phyloP scores from a whole-genome alignment of 2,329 filamentous ascomycete genomes.

The Microdochium nivale region DNA sequence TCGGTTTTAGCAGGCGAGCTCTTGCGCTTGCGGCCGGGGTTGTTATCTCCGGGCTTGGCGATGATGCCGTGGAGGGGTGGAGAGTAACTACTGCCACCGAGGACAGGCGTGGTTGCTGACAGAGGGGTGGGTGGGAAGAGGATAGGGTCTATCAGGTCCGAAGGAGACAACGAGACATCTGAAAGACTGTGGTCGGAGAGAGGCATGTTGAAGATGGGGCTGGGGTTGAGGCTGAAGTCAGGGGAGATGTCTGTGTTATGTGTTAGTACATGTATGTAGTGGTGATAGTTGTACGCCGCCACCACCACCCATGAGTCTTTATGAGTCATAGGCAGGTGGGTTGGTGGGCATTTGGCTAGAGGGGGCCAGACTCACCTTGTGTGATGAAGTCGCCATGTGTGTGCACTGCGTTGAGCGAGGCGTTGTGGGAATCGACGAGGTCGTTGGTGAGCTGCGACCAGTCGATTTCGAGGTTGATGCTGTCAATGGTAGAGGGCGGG shows the following conservation, averaged over 20 bases:
- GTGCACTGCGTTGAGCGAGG: neutral
- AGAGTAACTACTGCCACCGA: neutral
- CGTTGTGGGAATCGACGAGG: neutral
- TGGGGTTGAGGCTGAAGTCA: neutral
- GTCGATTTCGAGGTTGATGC: neutral
- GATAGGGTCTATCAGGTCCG: neutral
- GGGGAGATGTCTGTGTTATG: neutral
- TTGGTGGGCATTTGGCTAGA: too few relatives aligned
- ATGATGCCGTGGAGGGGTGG: neutral
- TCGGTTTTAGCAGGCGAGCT: slow-evolving; percentile 17
- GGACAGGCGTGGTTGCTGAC: neutral
- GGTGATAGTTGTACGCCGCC: neutral
- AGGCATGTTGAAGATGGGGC: neutral
- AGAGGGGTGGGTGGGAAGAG: neutral
- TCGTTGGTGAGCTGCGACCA: neutral
- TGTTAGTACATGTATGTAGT: neutral
- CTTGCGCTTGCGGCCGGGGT: slow-evolving; percentile 2
- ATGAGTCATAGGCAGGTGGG: neutral
- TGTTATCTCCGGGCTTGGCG: neutral
- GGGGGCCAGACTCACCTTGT: neutral
- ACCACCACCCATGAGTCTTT: neutral
- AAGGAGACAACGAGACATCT: neutral
- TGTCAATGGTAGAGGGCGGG: neutral
- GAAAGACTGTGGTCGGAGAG: neutral
- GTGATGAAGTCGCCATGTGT: neutral